Evolutionary conservation across 768 basidiomycete genomes (phyloP), one percentile per base, ranked within the genome.

Genomic region (Pleurotus pulmonarius): DNA sequence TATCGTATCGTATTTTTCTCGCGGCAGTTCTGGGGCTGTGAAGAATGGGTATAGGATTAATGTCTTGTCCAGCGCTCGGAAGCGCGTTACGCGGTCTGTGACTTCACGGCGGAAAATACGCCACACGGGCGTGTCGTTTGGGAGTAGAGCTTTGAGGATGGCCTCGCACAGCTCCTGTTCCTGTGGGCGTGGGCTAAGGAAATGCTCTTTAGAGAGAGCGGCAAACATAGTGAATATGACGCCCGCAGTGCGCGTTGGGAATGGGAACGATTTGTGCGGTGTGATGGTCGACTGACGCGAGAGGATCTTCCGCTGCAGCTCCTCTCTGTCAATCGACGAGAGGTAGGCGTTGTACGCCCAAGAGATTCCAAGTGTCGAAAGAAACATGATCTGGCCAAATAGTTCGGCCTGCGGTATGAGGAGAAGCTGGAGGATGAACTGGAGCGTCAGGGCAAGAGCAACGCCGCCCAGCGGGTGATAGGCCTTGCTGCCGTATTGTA

Each of bases 391-490:
- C 58, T 70, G 68, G 25, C 70, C 68, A 34, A 73, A 69, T 2
- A 70, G 48, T 4, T 61, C 59, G 16, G 63, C 66, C 34, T 70
- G 69, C 1, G 70, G 70, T 18, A 71, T 70, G 34, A 73, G 63
- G 46, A 73, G 61, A 3, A 73, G 61, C 58, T 74, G 71, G 22
- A 64, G 47, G 16, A 73, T 5, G 61, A 70, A 71, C 22, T 74
- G 73, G 24, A 61, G 18, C 18, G 67, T 62, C 48, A 69, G 59
- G 9, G 72, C 54, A 38, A 67, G 55, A 13, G 67, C 61, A 48
- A 61, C 66, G 18, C 62, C 37, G 40, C 73, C 68, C 45, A 71
- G 49, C 15, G 0, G 12, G 16, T 60, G n/a, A 53, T 66, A 65
- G 9, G 40, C 55, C 3, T 60, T 59, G 2, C 66, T 38, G 1